Evolutionary conservation across 352 stramenopile species (phyloP), one percentile per base, ranked within the genome.

Genomic region (Phytophthora europaea): DNA sequence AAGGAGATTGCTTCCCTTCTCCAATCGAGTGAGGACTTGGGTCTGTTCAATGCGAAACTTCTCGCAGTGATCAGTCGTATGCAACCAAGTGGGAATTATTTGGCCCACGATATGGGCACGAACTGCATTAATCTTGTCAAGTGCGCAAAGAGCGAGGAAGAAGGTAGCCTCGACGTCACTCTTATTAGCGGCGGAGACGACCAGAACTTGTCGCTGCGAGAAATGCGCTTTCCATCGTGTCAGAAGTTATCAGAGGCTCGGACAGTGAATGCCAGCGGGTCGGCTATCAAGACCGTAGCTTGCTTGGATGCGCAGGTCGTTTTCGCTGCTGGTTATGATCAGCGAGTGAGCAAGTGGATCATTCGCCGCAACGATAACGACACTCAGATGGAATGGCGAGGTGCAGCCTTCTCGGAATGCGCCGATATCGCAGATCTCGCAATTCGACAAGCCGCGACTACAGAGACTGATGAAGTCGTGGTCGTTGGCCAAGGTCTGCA

Each of bases 401-500:
- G 77, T 61, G 83, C 83, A 10, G 81, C 74, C 23, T 92, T 96
- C 64, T 90, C 85, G 0, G 90, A 97, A 54, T 94, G 86, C 34
- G 90, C 90, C 18, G 90, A 97, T 48, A 94, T 97, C 56, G 86
- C 90, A 16, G 80, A 89, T 55, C 38, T 97, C 5, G 77, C 79
- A 0, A 71, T 94, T 52, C 77, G 71, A 20, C 33, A 67, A 40
- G 59, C 51, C 10, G 3, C 12, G 33, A 23, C 58, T 18, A 36
- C 18, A 18, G 54, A 8, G 7, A 55, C 58, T 36, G 63, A 76
- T 28, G 65, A 80, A 20, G 83, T 93, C 52, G 78, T 93, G 5
- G 87, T 92, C 4, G 87, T 96, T 45, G 90, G 90, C 9, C 87
- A 96, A 78, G 90, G 90, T 13, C 72, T 97, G 51, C 90, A 97